These are phyloP conservation scores for Aspergillus affinis DNA, from an alignment of 495 filamentous ascomycete species.

Conservation along the genomic window DNA sequence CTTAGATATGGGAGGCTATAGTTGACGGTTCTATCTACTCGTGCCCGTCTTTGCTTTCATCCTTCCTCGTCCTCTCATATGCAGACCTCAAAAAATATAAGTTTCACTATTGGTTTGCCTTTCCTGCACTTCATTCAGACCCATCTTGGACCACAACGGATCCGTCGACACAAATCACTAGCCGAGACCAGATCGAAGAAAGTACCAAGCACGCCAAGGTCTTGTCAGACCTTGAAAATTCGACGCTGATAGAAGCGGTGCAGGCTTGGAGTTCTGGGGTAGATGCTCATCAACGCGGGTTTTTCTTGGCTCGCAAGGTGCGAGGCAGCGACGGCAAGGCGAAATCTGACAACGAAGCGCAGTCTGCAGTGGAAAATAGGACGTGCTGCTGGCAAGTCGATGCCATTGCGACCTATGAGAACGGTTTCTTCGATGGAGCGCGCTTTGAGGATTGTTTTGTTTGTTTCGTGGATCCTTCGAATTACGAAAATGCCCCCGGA, in stretches of 20 bases:
- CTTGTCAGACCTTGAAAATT: constrained; percentile 66
- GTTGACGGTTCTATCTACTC: constrained; percentile 94
- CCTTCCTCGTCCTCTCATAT: constrained; percentile 87
- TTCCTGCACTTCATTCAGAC: constrained; percentile 87
- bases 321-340: constrained; percentile 19
- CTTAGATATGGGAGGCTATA: constrained; percentile 94
- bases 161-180: constrained; percentile 10
- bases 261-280: constrained; percentile 81
- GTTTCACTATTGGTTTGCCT: constrained; percentile 94
- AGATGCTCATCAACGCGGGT: constrained; percentile 82
- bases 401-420: constrained; percentile 73
- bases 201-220: constrained; percentile 32
- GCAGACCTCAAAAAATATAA: constrained; percentile 95
- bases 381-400: constrained; percentile 64
- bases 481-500: constrained; percentile 78
- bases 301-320: constrained; percentile 85
- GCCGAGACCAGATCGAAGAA: constrained; percentile 1
- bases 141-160: constrained; percentile 65
- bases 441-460: constrained; percentile 71
- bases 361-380: neutral
- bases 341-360: neutral
- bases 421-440: constrained; percentile 77
- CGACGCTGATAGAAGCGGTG: constrained; percentile 70
- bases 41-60: constrained; percentile 83
- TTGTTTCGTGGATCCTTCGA: constrained; percentile 89